phyloP scores from a whole-genome alignment of 225 moss, liverwort and hornwort species.

The Climacium dendroides region DNA sequence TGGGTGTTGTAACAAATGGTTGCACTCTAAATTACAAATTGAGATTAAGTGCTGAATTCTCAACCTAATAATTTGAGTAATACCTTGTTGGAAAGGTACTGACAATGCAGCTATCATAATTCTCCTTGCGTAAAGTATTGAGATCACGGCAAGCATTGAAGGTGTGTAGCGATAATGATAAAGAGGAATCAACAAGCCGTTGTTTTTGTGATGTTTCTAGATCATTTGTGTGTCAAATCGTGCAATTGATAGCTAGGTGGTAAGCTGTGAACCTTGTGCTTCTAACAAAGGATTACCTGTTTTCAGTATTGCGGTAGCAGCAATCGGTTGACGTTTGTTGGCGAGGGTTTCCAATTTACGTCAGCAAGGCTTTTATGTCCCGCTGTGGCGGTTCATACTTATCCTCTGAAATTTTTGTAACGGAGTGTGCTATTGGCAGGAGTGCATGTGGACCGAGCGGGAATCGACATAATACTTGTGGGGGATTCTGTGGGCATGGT shows the following conservation, averaged over 20 bases:
- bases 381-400: neutral
- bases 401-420: neutral
- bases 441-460: constrained; percentile 90
- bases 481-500: constrained; percentile 99
- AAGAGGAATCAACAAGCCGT: neutral
- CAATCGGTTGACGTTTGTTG: neutral
- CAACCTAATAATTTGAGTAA: neutral
- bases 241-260: neutral
- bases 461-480: constrained; percentile 76
- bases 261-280: neutral
- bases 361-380: neutral
- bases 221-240: neutral
- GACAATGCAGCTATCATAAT: neutral
- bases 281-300: neutral
- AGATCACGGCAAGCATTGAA: neutral
- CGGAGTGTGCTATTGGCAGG: constrained; percentile 7
- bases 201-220: neutral
- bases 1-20: too few species aligned
- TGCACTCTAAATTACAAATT: neutral
- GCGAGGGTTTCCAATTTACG: neutral
- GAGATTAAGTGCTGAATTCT: neutral
- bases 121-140: too few species aligned
- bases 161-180: neutral
- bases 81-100: neutral
- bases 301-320: neutral